Percentiles rank a stretch among this genome's conserved stretches.
Conservation (phyloP, 352 stramenopile genomes). For the Pythium grandisporangium region DNA sequence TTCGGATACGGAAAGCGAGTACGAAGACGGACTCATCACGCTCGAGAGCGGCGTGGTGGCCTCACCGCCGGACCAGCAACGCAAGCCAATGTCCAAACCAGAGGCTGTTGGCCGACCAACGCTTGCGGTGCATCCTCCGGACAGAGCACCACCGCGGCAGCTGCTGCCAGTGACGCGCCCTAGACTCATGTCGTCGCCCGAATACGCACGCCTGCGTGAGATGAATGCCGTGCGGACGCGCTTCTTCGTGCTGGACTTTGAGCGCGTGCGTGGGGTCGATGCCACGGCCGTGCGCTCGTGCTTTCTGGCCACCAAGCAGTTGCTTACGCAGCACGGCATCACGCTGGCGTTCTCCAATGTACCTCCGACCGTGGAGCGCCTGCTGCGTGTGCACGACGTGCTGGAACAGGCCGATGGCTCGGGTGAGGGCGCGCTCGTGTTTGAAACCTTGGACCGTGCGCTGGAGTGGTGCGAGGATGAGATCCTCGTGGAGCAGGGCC, state of each 20-base stretch:
- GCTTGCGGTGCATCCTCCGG: conserved; percentile 12
- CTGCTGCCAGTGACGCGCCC: too few species aligned
- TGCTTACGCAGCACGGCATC: conserved; percentile 72
- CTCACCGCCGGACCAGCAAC: too few species aligned
- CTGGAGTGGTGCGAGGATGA: conserved; percentile 85
- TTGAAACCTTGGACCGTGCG: conserved; percentile 74
- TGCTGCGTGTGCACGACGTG: conserved; percentile 74
- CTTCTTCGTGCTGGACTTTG: conserved; percentile 88
- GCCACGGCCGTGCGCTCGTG: conserved; percentile 80
- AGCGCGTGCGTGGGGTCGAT: conserved; percentile 84
- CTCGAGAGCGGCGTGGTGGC: too few species aligned
- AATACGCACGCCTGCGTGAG: conserved; percentile 8
- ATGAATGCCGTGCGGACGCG: conserved; percentile 65
- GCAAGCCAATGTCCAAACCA: too few species aligned
- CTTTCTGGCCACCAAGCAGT: conserved; percentile 81
- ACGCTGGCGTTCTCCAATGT: conserved; percentile 68
- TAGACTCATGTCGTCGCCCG: neutral
- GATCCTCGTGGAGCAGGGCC: conserved; percentile 55
- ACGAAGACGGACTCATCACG: too few species aligned
- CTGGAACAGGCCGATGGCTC: conserved; percentile 63
- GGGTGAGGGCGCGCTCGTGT: conserved; percentile 50
- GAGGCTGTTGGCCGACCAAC: conserved; percentile 43
- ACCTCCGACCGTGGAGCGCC: conserved; percentile 48
- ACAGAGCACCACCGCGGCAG: too few species aligned
- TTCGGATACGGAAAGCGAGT: neutral